A percentile compares a stretch with the other conserved stretches of the same genome.
Evolutionary conservation across 2,329 filamentous ascomycete genomes (phyloP).

Genomic region (Chalaropsis ovoidea): DNA sequence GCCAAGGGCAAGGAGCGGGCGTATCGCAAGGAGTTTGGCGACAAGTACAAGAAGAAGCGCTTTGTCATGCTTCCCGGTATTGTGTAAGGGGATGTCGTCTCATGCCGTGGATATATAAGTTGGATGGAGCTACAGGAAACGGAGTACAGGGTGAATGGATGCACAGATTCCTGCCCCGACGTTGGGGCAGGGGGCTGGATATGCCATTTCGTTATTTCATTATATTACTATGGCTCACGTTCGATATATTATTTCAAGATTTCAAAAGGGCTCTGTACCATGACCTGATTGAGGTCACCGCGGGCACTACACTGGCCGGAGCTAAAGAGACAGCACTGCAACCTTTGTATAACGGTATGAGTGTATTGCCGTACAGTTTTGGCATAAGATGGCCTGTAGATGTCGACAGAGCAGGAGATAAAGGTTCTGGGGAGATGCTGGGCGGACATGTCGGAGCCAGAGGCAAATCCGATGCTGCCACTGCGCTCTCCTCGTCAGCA

Average conservation of each 20-base stretch:
- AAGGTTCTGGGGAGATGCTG: not conserved
- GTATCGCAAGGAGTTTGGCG: constrained; percentile 82
- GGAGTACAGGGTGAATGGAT: not conserved
- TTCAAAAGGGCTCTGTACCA: not conserved
- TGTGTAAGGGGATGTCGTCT: constrained; percentile 39
- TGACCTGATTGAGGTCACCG: not conserved
- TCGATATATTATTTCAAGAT: not conserved
- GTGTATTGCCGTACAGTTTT: not conserved
- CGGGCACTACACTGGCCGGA: not conserved
- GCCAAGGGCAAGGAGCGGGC: constrained; percentile 83
- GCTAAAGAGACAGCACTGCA: constrained; percentile 1
- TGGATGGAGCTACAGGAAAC: not conserved
- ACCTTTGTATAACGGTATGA: not conserved
- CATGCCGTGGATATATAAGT: not conserved
- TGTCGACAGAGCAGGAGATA: not conserved
- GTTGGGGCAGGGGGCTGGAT: not conserved
- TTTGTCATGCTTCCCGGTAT: constrained; percentile 72
- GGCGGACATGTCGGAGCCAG: not conserved
- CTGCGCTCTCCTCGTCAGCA: not conserved
- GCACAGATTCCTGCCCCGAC: not conserved
- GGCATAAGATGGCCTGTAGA: not conserved
- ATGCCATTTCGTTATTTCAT: not conserved
- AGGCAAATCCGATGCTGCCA: not conserved
- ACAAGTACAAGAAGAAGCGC: constrained; percentile 92
- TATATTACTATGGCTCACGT: too few species aligned